Percentiles rank a stretch among this genome's conserved stretches.
Conservation (phyloP, 164 flowering plant species). For the Annona cherimola region DNA sequence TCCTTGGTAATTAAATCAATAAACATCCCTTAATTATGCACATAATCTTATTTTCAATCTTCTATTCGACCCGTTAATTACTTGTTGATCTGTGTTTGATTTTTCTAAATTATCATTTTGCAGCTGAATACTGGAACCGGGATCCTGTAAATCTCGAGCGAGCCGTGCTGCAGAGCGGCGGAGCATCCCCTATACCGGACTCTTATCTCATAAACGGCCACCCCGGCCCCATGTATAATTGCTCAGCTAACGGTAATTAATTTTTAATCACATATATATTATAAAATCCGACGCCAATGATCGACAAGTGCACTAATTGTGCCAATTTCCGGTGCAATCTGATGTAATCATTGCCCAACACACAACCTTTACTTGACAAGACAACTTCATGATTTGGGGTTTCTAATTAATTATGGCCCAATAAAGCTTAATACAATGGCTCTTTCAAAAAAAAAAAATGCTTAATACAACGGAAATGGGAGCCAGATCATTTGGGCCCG, state of each 20-base stretch:
- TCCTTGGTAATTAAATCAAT: conserved; percentile 38
- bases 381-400: background rate
- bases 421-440: no score
- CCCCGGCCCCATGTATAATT: conserved; percentile 64
- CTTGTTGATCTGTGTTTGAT: background rate
- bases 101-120: background rate
- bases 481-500: no score
- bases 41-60: no score
- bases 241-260: conserved; percentile 50
- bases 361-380: background rate
- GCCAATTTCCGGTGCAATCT: background rate
- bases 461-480: no score
- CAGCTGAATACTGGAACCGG: conserved; percentile 57
- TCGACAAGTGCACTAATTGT: background rate
- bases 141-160: conserved; percentile 38
- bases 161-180: conserved; percentile 44
- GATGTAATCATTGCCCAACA: background rate
- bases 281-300: background rate
- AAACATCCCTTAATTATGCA: background rate
- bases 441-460: no score
- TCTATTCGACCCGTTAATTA: background rate
- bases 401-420: no score
- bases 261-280: background rate
- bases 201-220: conserved; percentile 65
- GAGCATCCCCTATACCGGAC: conserved; percentile 46